Conservation (phyloP, 148 eudicot species). For the Camellia granthamiana region DNA sequence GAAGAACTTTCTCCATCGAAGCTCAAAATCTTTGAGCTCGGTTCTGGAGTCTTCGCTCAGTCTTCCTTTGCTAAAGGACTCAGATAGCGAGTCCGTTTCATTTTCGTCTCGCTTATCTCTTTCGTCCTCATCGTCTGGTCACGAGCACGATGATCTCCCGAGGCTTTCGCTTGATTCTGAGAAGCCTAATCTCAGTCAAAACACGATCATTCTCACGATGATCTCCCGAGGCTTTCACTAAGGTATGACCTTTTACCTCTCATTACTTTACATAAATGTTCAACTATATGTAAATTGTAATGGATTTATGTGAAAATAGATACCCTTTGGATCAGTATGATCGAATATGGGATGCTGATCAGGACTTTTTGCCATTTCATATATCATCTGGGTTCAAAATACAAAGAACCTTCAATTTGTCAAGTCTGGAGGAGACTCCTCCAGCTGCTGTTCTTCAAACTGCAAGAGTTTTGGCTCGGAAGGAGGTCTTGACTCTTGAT, state of each 20-base stretch:
- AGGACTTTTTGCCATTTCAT: conserved; percentile 52
- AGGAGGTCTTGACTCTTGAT: conserved; percentile 43
- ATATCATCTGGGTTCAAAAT: conserved; percentile 41
- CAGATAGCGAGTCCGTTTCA: conserved; percentile 39
- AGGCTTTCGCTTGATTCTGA: conserved; percentile 67
- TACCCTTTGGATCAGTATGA: conserved; percentile 72
- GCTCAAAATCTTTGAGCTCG: conserved; percentile 43
- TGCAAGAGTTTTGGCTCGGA: conserved; percentile 53
- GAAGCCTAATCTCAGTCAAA: conserved; percentile 21
- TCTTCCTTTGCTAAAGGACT: conserved; percentile 53
- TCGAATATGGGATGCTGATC: conserved; percentile 77
- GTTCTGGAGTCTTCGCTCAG: conserved; percentile 35
- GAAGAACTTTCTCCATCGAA: conserved; percentile 47
- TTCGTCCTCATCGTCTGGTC: conserved; percentile 63
- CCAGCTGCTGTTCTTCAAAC: conserved; percentile 64
- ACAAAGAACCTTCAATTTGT: conserved; percentile 24
- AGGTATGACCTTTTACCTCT: conserved; percentile 33
- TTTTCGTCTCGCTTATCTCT: conserved; percentile 50
- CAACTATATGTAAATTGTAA: neutral
- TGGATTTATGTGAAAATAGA: conserved; percentile 27
- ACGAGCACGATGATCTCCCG: conserved; percentile 62
- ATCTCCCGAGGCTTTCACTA: too few relatives aligned
- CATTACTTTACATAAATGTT: neutral
- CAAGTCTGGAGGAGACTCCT: conserved; percentile 44
- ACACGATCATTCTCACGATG: neutral